Base-by-base conservation (phyloP, 2,329 filamentous ascomycete species). In the Botrytis deweyae region DNA sequence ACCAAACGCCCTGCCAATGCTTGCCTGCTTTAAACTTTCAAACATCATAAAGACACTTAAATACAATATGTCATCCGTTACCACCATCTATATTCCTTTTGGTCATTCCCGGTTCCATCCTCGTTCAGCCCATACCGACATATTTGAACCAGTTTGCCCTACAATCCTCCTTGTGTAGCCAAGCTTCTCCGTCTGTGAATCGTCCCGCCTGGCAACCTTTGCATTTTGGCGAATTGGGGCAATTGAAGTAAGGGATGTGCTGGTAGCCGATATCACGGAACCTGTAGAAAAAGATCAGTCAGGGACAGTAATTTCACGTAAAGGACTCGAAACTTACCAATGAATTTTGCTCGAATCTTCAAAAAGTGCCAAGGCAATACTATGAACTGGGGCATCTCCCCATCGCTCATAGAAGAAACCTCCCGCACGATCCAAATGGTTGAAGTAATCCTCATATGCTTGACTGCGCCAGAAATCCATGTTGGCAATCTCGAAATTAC, bases 201-300 rank as follows among this genome's bases (percentile, higher is more conserved):
- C 92, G 89, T 68, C 95, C 96, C 0, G 93, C 89, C n/a, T 91
- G 88, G 82, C 95, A 98, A 77, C 93, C 93, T 77, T 88, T 91
- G 82, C 95, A 98, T 83, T 98, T 98, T 68, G 93, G 93, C 71
- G 92, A 97, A 84, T 97, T 98, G 76, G 96, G 96, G 82, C 96
- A 99, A 85, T 99, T 99, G 87, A 97, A 97, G 85, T 97, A 99
- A 64, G 96, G 96, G 72, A 98, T 95, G 79, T 99, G 96, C 80
- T 98, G 94, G 84, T 99, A 99, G 74, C 96, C 96, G 78, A 99
- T 98, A 82, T 99, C 96, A 72, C 95, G 95, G 91, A 99, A 99
- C 95, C 95, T 97, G 29, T 9, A n/a, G 46, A 18, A 25, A 29
- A 18, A 20, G 25, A 22, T 70, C 29, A 75, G 70, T 73, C 72